A percentile compares a stretch with the other conserved stretches of the same genome.
These are phyloP conservation scores for Coelastrella sp. DNA, from an alignment of 139 green algal species.

Conservation along the genomic window DNA sequence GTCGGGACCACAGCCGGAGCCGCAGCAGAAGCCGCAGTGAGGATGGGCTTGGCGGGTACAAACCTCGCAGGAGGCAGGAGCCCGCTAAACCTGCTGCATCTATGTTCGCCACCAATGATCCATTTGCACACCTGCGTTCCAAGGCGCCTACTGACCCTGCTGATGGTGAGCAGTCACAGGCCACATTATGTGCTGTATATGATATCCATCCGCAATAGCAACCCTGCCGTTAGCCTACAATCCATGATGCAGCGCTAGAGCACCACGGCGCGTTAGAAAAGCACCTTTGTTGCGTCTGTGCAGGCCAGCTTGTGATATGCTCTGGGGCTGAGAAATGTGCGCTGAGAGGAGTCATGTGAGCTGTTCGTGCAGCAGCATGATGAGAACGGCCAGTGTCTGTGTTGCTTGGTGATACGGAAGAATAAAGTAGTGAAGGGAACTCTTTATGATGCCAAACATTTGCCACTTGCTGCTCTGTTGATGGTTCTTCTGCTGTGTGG, in stretches of 20 bases:
- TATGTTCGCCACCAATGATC: conserved; percentile 44
- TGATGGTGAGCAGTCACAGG: conserved; percentile 15
- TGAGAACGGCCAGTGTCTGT: too few species aligned
- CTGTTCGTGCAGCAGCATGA: too few species aligned
- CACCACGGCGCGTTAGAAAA: too few species aligned
- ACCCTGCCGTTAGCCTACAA: too few species aligned
- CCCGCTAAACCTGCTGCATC: conserved; percentile 21
- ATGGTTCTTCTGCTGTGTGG: background rate
- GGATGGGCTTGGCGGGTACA: conserved; percentile 26
- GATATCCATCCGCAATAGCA: too few species aligned
- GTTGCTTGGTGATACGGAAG: background rate
- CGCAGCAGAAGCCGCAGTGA: conserved; percentile 9
- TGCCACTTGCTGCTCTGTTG: background rate
- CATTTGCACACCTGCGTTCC: conserved; percentile 29
- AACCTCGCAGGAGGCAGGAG: conserved; percentile 32
- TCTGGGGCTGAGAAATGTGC: too few species aligned
- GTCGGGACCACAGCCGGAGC: background rate
- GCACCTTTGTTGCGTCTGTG: too few species aligned
- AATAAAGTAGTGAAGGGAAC: background rate
- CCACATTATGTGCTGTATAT: too few species aligned
- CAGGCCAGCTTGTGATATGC: too few species aligned
- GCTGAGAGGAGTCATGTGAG: too few species aligned
- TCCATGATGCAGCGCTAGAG: too few species aligned
- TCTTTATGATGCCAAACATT: background rate
- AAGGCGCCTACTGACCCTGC: conserved; percentile 16